phyloP scores from a whole-genome alignment of 106 monocot genomes.

The Agapanthus africanus region DNA sequence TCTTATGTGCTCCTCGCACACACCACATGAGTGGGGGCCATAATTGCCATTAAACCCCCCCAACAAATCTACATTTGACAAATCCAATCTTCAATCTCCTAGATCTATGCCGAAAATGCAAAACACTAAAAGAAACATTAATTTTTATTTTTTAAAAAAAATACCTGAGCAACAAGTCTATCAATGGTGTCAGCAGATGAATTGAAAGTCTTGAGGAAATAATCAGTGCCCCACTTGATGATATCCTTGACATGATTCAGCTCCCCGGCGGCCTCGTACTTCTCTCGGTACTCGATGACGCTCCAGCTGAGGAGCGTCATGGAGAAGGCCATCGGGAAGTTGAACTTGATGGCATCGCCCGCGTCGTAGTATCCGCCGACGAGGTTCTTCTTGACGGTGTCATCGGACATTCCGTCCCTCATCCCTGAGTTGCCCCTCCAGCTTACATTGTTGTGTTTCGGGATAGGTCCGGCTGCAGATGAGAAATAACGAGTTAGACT shows the following conservation, averaged over 20 bases:
- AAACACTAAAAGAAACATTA: too few relatives aligned
- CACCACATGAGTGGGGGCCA: too few relatives aligned
- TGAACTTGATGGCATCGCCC: conserved; percentile 77
- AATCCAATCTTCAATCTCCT: not conserved
- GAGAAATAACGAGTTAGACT: not conserved
- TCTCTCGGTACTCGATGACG: conserved; percentile 59
- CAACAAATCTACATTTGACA: too few relatives aligned
- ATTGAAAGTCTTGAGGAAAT: conserved; percentile 74
- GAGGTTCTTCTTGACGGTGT: conserved; percentile 35
- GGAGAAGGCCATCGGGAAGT: conserved; percentile 62
- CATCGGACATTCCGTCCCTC: conserved; percentile 58
- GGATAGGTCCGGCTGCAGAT: conserved; percentile 49
- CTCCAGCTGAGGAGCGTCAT: conserved; percentile 82
- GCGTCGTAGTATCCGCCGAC: conserved; percentile 72
- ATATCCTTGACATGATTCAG: conserved; percentile 52
- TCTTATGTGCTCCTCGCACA: too few relatives aligned
- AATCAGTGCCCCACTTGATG: conserved; percentile 78
- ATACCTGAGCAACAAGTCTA: conserved; percentile 50
- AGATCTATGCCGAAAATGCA: not conserved
- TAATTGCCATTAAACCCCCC: too few relatives aligned
- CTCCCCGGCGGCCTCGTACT: conserved; percentile 65
- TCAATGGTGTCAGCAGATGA: conserved; percentile 62
- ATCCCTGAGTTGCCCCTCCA: conserved; percentile 74
- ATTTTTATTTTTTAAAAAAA: not conserved
- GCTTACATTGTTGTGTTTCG: conserved; percentile 57